Evolutionary conservation across 192 early-diverging fungal genomes (phyloP).

Genomic region (Phycomyces blakesleeanus): DNA sequence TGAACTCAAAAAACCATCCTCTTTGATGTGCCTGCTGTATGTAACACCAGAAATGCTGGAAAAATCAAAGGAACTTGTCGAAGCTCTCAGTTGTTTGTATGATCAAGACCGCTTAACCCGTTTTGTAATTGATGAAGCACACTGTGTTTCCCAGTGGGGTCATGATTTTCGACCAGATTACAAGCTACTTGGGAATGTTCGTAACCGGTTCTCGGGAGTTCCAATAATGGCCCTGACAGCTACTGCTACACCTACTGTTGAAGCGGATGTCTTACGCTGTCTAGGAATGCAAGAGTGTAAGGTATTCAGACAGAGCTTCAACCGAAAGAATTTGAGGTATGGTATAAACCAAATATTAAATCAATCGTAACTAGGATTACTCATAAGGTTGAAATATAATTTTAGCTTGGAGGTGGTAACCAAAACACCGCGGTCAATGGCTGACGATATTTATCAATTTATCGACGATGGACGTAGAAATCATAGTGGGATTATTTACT

Average conservation of each 20-base stretch:
- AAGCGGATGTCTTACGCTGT: slow-evolving; percentile 68
- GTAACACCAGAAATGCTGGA: slow-evolving; percentile 41
- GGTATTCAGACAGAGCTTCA: slow-evolving; percentile 74
- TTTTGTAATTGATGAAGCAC: slow-evolving; percentile 75
- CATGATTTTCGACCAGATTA: slow-evolving; percentile 70
- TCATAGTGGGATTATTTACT: slow-evolving; percentile 90
- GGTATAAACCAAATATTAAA: not conserved
- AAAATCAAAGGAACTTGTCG: slow-evolving; percentile 64
- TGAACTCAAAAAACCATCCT: slow-evolving; percentile 41
- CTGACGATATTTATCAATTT: slow-evolving; percentile 66
- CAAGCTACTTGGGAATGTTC: slow-evolving; percentile 9
- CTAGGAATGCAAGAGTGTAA: slow-evolving; percentile 63
- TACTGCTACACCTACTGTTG: slow-evolving; percentile 65
- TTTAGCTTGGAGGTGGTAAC: slow-evolving; percentile 58
- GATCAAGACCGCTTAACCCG: slow-evolving; percentile 56
- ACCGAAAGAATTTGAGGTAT: slow-evolving; percentile 70
- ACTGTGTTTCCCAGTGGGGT: slow-evolving; percentile 84
- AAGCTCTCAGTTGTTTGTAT: slow-evolving; percentile 69
- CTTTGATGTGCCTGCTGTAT: slow-evolving; percentile 27
- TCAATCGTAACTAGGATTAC: not conserved
- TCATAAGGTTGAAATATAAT: not conserved
- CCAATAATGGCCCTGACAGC: slow-evolving; percentile 77
- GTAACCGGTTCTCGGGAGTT: slow-evolving; percentile 46
- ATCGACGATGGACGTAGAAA: slow-evolving; percentile 57
- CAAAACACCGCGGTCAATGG: slow-evolving; percentile 54